Base-by-base conservation (phyloP, 768 basidiomycete species). In the Lentinula lateritia region DNA sequence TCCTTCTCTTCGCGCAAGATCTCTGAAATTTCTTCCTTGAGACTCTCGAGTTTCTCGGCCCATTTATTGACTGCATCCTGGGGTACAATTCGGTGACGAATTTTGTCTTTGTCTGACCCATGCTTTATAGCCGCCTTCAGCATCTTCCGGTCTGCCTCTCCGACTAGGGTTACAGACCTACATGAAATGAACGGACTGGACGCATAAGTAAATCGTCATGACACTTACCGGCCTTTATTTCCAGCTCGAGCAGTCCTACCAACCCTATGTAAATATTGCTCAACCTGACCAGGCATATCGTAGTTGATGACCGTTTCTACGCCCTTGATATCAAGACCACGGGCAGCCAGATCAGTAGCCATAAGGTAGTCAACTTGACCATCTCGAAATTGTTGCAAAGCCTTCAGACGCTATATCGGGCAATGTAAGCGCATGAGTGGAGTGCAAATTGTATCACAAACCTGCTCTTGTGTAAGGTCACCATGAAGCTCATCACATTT, bases 261-360 rank as follows among this genome's bases (percentile, higher is more conserved):
- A 23, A 98, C 96, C 62, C 97, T 90, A 72, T 99, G 97, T 36
- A 98, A 83, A 74, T 99, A 99, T 68, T 95, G 94, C 7, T 92
- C 86, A 38, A 98, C 77, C 69, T 95, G 91, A 18, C 85, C 83
- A 9, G 97, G 97, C 96, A 98, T 97, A 71, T 99, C 97, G 71
- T 95, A 98, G 74, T 99, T 99, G 72, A 99, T 95, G 64, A 99
- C 93, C 2, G 94, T 95, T 70, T 98, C 93, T 28, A 98, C 88
- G 15, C 95, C 95, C 71, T 95, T 96, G 78, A 99, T 97, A 75
- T 98, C 96, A 34, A 99, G 81, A 73, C 97, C 93, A 63, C 95
- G 87, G 60, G 95, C 92, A 36, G 97, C 97, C 39, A 99, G 78
- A 71, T 98, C 97, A 0, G 97, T 99, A 2, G 95, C 96, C 82